These are phyloP conservation scores for Rhizoclosmatium globosum DNA, from an alignment of 192 early-diverging fungal species.

Conservation along the genomic window DNA sequence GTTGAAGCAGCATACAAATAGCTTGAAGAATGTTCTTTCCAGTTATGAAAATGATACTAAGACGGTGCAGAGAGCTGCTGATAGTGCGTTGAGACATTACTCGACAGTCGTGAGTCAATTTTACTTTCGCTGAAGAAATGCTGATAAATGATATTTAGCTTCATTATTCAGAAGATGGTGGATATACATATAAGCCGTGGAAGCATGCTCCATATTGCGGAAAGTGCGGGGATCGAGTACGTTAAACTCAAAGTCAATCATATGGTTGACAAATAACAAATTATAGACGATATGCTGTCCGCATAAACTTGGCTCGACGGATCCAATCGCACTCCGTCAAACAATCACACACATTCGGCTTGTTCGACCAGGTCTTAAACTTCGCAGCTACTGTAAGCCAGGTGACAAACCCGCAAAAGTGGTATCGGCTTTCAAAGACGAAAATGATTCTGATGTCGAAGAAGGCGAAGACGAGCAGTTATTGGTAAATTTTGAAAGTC, in stretches of 20 bases:
- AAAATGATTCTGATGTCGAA: conserved; percentile 29
- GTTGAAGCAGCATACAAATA: conserved; percentile 43
- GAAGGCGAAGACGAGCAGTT: conserved; percentile 46
- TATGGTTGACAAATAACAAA: neutral
- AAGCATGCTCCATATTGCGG: conserved; percentile 43
- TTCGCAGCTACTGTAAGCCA: conserved; percentile 42
- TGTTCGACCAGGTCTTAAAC: conserved; percentile 44
- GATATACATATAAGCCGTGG: conserved; percentile 40
- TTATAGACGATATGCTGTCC: conserved; percentile 56
- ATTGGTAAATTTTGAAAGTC: conserved; percentile 10
- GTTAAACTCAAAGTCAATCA: neutral
- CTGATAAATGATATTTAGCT: conserved; percentile 29
- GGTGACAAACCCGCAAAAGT: conserved; percentile 12
- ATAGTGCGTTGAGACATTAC: conserved; percentile 47
- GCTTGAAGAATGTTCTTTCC: conserved; percentile 29
- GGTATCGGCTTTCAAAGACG: conserved; percentile 12
- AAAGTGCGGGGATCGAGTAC: conserved; percentile 59
- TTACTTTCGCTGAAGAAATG: neutral
- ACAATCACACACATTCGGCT: conserved; percentile 47
- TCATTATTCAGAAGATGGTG: conserved; percentile 51
- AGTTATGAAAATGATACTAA: conserved; percentile 39
- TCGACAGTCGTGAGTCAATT: conserved; percentile 33
- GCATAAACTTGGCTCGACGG: conserved; percentile 38
- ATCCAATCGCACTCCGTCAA: conserved; percentile 33
- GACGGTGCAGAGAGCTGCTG: conserved; percentile 43